Evolutionary conservation across 2,329 filamentous ascomycete species (phyloP).

Genomic region (Aspergillus thermomutatus): DNA sequence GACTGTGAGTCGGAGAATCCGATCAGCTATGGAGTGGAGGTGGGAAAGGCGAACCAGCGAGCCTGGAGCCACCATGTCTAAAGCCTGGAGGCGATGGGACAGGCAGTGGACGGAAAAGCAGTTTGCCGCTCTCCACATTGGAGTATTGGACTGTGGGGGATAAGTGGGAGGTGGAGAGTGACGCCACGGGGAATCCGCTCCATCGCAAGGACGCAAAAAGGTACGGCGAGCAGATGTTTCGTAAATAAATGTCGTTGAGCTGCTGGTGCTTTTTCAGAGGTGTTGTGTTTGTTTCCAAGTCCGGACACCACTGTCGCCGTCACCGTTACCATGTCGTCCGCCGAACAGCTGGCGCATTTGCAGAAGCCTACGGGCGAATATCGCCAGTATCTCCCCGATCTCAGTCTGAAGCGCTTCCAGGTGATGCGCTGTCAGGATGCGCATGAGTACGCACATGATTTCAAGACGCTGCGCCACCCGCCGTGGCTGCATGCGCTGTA

Average conservation of each 20-base stretch:
- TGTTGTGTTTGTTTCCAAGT: not conserved
- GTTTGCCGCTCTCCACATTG: constrained; percentile 14
- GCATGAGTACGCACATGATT: constrained; percentile 59
- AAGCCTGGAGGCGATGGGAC: too few relatives aligned
- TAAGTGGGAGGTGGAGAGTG: not conserved
- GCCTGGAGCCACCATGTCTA: too few relatives aligned
- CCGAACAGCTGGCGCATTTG: not conserved
- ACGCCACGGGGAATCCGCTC: too few relatives aligned
- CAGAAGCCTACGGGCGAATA: constrained; percentile 42
- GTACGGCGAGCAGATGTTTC: not conserved
- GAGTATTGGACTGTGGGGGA: constrained; percentile 10
- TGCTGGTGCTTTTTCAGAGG: not conserved
- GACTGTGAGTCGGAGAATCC: too few relatives aligned
- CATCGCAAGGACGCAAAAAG: too few relatives aligned
- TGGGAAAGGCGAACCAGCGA: too few relatives aligned
- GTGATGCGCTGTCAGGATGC: constrained; percentile 61
- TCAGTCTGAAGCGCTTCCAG: constrained; percentile 59
- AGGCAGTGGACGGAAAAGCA: constrained; percentile 7
- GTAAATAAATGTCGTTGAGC: not conserved
- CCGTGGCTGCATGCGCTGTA: constrained; percentile 66
- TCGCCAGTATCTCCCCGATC: constrained; percentile 61
- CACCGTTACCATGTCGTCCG: constrained; percentile 4
- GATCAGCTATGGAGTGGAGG: too few relatives aligned
- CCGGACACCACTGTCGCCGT: not conserved
- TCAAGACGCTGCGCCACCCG: constrained; percentile 57